Evolutionary conservation across 306 rosid genomes (phyloP).

Genomic region (Luffa acutangula): DNA sequence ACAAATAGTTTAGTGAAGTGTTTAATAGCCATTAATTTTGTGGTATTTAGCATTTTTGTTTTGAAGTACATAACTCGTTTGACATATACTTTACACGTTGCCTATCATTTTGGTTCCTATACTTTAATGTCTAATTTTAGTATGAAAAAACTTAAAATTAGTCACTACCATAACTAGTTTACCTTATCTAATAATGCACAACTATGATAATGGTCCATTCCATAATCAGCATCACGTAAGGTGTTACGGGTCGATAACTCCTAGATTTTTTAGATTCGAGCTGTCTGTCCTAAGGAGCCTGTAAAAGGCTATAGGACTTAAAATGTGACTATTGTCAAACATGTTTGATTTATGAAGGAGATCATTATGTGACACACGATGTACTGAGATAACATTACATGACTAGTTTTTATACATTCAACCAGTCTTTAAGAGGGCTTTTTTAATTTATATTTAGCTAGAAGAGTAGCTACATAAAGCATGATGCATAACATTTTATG

Average conservation of each 20-base stretch:
- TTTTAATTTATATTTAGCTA: neutral
- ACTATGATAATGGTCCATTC: neutral
- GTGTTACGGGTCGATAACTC: too few relatives aligned
- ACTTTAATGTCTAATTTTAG: too few relatives aligned
- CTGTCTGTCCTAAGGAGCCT: neutral
- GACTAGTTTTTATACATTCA: neutral
- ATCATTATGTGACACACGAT: neutral
- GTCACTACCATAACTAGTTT: too few relatives aligned
- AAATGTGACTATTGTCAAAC: neutral
- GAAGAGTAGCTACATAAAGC: neutral
- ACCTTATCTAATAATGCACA: neutral
- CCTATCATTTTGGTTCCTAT: too few relatives aligned
- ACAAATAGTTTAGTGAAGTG: too few relatives aligned
- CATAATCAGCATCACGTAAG: neutral
- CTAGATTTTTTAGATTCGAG: too few relatives aligned
- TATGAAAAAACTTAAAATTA: too few relatives aligned
- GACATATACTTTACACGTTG: too few relatives aligned
- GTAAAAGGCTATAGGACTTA: neutral
- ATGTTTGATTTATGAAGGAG: neutral
- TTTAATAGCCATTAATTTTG: too few relatives aligned
- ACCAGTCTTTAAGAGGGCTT: neutral
- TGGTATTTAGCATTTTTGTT: too few relatives aligned
- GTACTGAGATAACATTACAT: neutral
- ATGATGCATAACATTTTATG: neutral
- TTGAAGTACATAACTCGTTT: too few relatives aligned